Conservation (phyloP, 2,329 filamentous ascomycete species). For the Fusarium agapanthi region DNA sequence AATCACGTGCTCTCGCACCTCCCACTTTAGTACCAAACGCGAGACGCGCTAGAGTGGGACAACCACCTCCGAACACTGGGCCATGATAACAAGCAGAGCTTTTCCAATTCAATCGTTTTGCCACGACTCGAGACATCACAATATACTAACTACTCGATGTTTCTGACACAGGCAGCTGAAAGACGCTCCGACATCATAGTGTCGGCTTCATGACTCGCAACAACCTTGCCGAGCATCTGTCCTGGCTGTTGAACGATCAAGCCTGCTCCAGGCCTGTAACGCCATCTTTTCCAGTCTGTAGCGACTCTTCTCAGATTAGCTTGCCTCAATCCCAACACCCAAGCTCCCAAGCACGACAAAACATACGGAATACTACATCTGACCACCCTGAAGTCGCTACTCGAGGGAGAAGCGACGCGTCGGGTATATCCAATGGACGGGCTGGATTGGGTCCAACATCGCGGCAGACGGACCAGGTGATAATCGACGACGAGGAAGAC, state of each 20-base stretch:
- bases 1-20: slow-evolving; percentile 43
- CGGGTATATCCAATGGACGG: slow-evolving; percentile 34
- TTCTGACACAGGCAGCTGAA: slow-evolving; percentile 30
- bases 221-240: slow-evolving; percentile 65
- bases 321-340: slow-evolving; percentile 41
- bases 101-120: slow-evolving; percentile 13
- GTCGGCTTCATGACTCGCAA: slow-evolving; percentile 69
- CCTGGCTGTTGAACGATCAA: slow-evolving; percentile 64
- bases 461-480: slow-evolving; percentile 42
- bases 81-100: slow-evolving; percentile 37
- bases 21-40: slow-evolving; percentile 48
- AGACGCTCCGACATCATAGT: slow-evolving; percentile 32
- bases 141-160: slow-evolving; percentile 36
- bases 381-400: not conserved
- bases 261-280: slow-evolving; percentile 52
- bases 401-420: slow-evolving; percentile 1
- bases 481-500: slow-evolving; percentile 41
- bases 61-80: slow-evolving; percentile 12
- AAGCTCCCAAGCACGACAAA: slow-evolving; percentile 11
- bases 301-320: slow-evolving; percentile 39
- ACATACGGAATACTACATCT: not conserved
- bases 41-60: slow-evolving; percentile 40
- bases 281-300: slow-evolving; percentile 49
- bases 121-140: slow-evolving; percentile 11
- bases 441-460: slow-evolving; percentile 31